A percentile compares a stretch with the other conserved stretches of the same genome.
These are phyloP conservation scores for Pyrenophora tritici-repentis DNA, from an alignment of 2,329 filamentous ascomycete species.

Conservation along the genomic window DNA sequence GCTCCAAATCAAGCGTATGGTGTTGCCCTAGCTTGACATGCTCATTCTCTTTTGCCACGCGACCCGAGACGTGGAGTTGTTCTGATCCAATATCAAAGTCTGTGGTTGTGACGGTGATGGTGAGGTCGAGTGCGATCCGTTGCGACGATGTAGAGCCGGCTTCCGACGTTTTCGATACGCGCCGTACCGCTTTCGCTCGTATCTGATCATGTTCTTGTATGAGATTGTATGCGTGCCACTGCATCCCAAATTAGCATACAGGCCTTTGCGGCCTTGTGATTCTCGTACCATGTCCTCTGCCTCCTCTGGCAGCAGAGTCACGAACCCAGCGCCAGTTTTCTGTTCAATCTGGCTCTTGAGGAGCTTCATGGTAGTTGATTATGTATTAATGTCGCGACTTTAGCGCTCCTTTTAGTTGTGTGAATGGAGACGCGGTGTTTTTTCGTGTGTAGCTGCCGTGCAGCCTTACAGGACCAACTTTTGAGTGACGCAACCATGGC, in stretches of 20 bases:
- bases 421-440: background rate
- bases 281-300: slow-evolving; percentile 71
- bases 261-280: background rate
- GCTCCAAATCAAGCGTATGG: slow-evolving; percentile 81
- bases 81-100: slow-evolving; percentile 73
- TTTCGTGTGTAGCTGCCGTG: background rate
- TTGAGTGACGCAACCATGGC: slow-evolving; percentile 19
- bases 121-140: slow-evolving; percentile 67
- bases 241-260: background rate
- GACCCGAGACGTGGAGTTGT: slow-evolving; percentile 70
- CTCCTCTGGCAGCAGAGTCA: slow-evolving; percentile 71
- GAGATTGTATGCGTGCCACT: slow-evolving; percentile 79
- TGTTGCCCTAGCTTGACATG: slow-evolving; percentile 69
- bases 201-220: slow-evolving; percentile 69
- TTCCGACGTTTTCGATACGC: slow-evolving; percentile 64
- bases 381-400: background rate
- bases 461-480: background rate
- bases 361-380: slow-evolving; percentile 60
- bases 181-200: slow-evolving; percentile 68
- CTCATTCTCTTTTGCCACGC: slow-evolving; percentile 68
- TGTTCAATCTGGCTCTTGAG: slow-evolving; percentile 68
- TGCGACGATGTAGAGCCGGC: slow-evolving; percentile 67
- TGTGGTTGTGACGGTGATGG: slow-evolving; percentile 67
- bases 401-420: background rate
- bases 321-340: slow-evolving; percentile 66